Conservation (phyloP, 2,329 filamentous ascomycete species). For the Albophoma yamanashiensis region DNA sequence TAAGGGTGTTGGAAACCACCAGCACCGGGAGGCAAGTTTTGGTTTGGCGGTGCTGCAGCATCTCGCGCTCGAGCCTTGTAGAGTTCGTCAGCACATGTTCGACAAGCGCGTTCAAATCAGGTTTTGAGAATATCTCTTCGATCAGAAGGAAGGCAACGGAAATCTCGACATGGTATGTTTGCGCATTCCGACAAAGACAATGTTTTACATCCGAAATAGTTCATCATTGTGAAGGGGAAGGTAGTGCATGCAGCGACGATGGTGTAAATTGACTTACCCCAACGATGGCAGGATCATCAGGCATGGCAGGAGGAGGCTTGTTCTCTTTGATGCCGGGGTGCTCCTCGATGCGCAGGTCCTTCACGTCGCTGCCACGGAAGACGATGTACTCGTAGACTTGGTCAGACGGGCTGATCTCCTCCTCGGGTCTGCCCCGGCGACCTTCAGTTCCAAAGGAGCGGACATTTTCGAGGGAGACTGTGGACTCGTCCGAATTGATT, state of each 20-base stretch:
- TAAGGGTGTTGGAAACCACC: constrained; percentile 32
- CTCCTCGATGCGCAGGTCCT: constrained; percentile 91
- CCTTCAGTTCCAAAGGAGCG: constrained; percentile 90
- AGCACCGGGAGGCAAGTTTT: constrained; percentile 21
- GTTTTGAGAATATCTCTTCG: constrained; percentile 5
- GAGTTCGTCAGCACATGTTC: constrained; percentile 11
- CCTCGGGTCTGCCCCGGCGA: constrained; percentile 63
- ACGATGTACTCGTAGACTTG: constrained; percentile 98
- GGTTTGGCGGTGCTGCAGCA: constrained; percentile 19
- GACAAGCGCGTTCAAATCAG: constrained; percentile 10
- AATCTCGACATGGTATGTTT: constrained; percentile 88
- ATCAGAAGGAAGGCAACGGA: constrained; percentile 99
- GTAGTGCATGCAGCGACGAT: constrained; percentile 2
- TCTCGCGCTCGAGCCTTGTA: constrained; percentile 29
- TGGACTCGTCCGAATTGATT: constrained; percentile 95
- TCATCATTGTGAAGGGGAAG: constrained; percentile 59
- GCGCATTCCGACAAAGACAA: constrained; percentile 78
- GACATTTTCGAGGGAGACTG: constrained; percentile 94
- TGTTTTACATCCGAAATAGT: constrained; percentile 90
- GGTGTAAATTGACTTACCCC: constrained; percentile 61
- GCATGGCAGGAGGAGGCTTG: constrained; percentile 65
- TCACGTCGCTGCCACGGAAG: constrained; percentile 96
- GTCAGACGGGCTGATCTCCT: constrained; percentile 75
- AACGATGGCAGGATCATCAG: constrained; percentile 92
- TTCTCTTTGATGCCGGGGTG: constrained; percentile 63